These are phyloP conservation scores for Dicorynia guianensis DNA, from an alignment of 306 rosid species.

Conservation along the genomic window DNA sequence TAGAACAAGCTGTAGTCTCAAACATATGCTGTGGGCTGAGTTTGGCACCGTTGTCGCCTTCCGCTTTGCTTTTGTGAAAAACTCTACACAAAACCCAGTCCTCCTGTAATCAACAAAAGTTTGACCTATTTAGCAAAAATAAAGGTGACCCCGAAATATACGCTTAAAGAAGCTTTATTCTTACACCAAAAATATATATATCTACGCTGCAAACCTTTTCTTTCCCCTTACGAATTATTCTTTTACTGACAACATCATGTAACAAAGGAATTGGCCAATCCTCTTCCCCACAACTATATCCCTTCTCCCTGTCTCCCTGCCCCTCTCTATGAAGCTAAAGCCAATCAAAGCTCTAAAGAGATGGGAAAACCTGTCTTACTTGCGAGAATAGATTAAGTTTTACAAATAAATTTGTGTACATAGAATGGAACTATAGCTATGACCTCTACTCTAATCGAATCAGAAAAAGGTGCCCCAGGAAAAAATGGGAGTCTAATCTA, in stretches of 20 bases:
- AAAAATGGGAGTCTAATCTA: no score
- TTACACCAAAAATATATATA: slow-evolving; percentile 18
- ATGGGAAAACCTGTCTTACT: background rate
- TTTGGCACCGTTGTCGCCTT: slow-evolving; percentile 59
- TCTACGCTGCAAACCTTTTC: background rate
- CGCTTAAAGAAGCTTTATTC: slow-evolving; percentile 36
- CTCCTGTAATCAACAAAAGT: slow-evolving; percentile 66
- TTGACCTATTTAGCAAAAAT: slow-evolving; percentile 35
- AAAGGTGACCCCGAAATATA: background rate
- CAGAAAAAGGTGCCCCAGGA: no score
- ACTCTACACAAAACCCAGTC: slow-evolving; percentile 99
- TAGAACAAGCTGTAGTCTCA: slow-evolving; percentile 36
- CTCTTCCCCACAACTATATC: no score
- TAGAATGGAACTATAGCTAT: no score
- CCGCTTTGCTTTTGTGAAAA: slow-evolving; percentile 80
- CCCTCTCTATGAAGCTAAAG: background rate
- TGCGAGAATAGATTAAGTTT: no score
- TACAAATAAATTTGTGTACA: no score
- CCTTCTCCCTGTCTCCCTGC: background rate
- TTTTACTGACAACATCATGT: background rate
- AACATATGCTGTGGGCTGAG: slow-evolving; percentile 47
- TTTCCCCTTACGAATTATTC: slow-evolving; percentile 23
- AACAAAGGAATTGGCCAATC: background rate
- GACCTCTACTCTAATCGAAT: no score
- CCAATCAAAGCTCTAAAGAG: background rate